A percentile compares a stretch with the other conserved stretches of the same genome.
Conservation (phyloP, 1,284 basidiomycete species). For the Ceratobasidium sp. region DNA sequence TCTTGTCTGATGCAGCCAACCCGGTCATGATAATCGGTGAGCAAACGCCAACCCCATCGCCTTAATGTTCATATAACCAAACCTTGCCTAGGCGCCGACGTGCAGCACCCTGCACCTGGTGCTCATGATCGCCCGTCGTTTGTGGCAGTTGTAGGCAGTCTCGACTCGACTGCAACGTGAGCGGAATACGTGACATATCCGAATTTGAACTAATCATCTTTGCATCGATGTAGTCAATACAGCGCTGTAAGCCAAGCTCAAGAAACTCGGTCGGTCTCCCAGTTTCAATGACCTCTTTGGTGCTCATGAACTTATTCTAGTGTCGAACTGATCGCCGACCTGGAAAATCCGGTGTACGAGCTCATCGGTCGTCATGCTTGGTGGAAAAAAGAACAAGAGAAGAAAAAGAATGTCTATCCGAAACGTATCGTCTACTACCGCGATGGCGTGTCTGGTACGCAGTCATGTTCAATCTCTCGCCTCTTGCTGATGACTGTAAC, state of each 20-base stretch:
- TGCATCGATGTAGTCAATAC: constrained; percentile 53
- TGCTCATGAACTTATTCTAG: not conserved
- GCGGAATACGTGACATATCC: not conserved
- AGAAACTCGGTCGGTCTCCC: constrained; percentile 61
- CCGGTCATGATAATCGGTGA: constrained; percentile 33
- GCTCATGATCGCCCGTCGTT: constrained; percentile 72
- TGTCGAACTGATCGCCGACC: constrained; percentile 71
- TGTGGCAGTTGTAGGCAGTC: constrained; percentile 74
- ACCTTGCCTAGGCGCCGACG: constrained; percentile 64
- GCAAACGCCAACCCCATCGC: not conserved
- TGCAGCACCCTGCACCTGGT: constrained; percentile 80
- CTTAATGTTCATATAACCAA: constrained; percentile 10
- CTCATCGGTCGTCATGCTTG: constrained; percentile 19
- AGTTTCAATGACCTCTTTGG: not conserved
- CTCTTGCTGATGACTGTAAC: not conserved
- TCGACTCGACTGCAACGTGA: constrained; percentile 62
- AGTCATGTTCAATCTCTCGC: not conserved
- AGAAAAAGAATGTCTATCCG: constrained; percentile 15
- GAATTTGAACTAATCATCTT: not conserved
- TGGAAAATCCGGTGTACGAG: constrained; percentile 62
- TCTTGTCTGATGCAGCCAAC: constrained; percentile 36
- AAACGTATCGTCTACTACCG: constrained; percentile 42
- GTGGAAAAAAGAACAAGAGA: constrained; percentile 37
- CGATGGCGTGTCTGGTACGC: constrained; percentile 42
- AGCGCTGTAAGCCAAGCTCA: constrained; percentile 68